These are phyloP conservation scores for Pleurotus eryngii DNA, from an alignment of 768 basidiomycete species.

Conservation along the genomic window DNA sequence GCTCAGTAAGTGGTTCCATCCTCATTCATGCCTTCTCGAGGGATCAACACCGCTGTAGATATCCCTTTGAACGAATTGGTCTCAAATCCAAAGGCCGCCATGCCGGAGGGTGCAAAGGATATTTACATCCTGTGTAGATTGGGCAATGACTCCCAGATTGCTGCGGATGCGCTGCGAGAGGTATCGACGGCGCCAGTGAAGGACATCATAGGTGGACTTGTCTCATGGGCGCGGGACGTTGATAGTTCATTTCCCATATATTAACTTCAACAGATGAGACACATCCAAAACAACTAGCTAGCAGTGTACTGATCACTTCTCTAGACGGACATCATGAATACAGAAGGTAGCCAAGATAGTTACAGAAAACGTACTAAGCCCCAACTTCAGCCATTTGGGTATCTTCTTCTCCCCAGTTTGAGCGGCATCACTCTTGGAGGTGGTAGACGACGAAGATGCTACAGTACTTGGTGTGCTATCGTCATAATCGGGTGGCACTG, in stretches of 20 bases:
- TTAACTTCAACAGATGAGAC: slow-evolving; percentile 28
- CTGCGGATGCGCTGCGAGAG: slow-evolving; percentile 59
- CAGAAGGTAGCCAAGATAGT: too few relatives aligned
- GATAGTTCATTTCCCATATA: slow-evolving; percentile 82
- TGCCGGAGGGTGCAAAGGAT: slow-evolving; percentile 27
- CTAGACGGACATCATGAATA: slow-evolving; percentile 4
- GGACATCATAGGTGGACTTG: slow-evolving; percentile 80
- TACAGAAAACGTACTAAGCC: slow-evolving; percentile 43
- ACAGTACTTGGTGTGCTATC: slow-evolving; percentile 4
- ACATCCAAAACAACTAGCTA: background rate
- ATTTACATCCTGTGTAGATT: slow-evolving; percentile 76
- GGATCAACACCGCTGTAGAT: slow-evolving; percentile 39
- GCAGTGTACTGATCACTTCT: slow-evolving; percentile 13
- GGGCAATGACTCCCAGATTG: slow-evolving; percentile 93
- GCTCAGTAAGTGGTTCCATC: slow-evolving; percentile 47
- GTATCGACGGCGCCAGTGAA: slow-evolving; percentile 36
- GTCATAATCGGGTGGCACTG: slow-evolving; percentile 42
- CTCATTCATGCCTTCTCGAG: background rate
- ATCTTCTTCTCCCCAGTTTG: slow-evolving; percentile 49
- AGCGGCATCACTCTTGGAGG: slow-evolving; percentile 7
- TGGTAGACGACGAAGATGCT: slow-evolving; percentile 3
- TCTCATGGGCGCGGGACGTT: slow-evolving; percentile 74
- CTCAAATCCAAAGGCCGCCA: slow-evolving; percentile 48
- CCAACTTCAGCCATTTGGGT: slow-evolving; percentile 79
- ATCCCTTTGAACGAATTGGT: slow-evolving; percentile 68